Evolutionary conservation across 164 flowering plant species (phyloP), one percentile per base, ranked within the genome.

Genomic region (Protea cynaroides): DNA sequence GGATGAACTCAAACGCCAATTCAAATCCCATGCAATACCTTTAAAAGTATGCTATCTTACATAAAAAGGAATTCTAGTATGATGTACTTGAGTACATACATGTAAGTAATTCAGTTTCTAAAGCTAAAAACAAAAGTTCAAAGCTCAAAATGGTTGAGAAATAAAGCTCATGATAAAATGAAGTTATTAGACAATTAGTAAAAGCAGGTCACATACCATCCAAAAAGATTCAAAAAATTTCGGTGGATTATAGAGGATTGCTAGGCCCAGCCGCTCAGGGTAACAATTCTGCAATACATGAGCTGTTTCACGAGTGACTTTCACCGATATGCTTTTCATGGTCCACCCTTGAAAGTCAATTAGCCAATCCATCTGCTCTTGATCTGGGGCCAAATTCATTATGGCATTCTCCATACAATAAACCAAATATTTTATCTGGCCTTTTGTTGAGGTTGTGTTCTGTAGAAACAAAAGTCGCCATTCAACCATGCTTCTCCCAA

Each of bases 281-380:
- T 92, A 92, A 71, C 89, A 91, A 71, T 78, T 78, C 77, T 92
- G 94, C 34, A 89, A 72, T 67, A 89, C 72, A 70, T 85, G 61
- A 23, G 81, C 71, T 62, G 83, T 79, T 47, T 89, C 94, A 24
- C 90, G 82, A 25, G 86, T 69, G 61, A 84, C 81, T 72, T 69
- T 83, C 61, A 89, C 66, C 17, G 94, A 65, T 40, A 86, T 22
- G 18, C 71, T 80, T 61, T 67, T 79, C 63, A 81, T 13, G 36
- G 88, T 77, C 79, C 76, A 83, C 14, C 92, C 87, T 15, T 83
- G 81, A 75, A 81, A 89, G 65, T 87, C 96, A 53, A 92, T 84
- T 68, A 92, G 71, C 98, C 98, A 92, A 0, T 83, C 74, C 87
- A 87, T 87, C 62, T 89, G 86, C 56, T 89, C 94, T 73, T 85